A percentile compares a stretch with the other conserved stretches of the same genome.
phyloP scores from a whole-genome alignment of 257 asterid genomes.

The Forsythia suspensa region DNA sequence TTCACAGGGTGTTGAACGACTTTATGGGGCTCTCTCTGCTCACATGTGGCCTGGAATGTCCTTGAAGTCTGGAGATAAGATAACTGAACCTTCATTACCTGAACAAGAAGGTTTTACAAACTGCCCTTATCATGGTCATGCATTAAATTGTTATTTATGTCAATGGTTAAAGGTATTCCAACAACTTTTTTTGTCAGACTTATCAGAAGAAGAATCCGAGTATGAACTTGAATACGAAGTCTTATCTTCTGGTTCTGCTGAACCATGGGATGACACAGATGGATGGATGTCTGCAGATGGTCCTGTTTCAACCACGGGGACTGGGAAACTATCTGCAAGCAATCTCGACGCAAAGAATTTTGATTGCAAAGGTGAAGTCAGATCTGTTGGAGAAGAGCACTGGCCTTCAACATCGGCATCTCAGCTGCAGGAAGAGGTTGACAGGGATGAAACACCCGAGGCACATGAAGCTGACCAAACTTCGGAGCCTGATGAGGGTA shows the following conservation, averaged over 20 bases:
- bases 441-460: constrained; percentile 31
- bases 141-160: neutral
- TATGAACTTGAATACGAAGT: constrained; percentile 72
- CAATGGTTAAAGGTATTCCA: neutral
- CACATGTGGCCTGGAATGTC: constrained; percentile 98
- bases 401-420: constrained; percentile 51
- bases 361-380: constrained; percentile 12
- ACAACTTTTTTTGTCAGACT: constrained; percentile 43
- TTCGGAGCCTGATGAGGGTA: constrained; percentile 47
- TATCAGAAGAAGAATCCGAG: constrained; percentile 76
- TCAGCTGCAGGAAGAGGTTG: constrained; percentile 30
- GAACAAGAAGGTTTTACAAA: constrained; percentile 62
- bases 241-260: constrained; percentile 48
- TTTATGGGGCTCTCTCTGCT: constrained; percentile 87
- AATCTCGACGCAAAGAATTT: constrained; percentile 3
- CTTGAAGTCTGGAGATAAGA: constrained; percentile 84
- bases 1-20: constrained; percentile 87
- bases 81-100: constrained; percentile 68
- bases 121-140: constrained; percentile 1
- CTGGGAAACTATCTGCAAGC: constrained; percentile 20
- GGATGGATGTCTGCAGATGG: constrained; percentile 52
- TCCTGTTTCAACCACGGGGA: constrained; percentile 28
- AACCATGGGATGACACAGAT: constrained; percentile 65
- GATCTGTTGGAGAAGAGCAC: constrained; percentile 26
- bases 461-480: constrained; percentile 28